These are phyloP conservation scores for Salix udensis DNA, from an alignment of 345 rosid species.

Conservation along the genomic window DNA sequence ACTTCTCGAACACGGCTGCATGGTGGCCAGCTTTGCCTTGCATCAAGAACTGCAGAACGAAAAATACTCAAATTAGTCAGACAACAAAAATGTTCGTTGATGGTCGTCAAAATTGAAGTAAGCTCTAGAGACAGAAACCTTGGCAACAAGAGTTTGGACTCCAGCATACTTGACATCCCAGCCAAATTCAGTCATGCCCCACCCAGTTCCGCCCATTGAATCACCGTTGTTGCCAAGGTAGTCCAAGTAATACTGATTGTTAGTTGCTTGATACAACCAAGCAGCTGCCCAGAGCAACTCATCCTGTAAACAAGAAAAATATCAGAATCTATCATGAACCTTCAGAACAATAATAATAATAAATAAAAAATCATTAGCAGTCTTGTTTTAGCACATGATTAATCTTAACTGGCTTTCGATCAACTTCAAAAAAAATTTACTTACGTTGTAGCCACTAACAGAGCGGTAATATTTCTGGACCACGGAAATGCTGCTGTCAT, in stretches of 20 bases:
- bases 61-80: neutral
- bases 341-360: neutral
- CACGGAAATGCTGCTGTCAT: constrained; percentile 80
- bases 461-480: constrained; percentile 85
- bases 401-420: too few relatives aligned
- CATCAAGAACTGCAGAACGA: constrained; percentile 61
- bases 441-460: constrained; percentile 87
- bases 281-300: constrained; percentile 98
- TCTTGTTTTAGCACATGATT: neutral
- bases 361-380: neutral
- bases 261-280: constrained; percentile 85
- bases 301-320: constrained; percentile 42
- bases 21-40: constrained; percentile 77
- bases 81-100: neutral
- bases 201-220: constrained; percentile 83
- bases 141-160: constrained; percentile 87
- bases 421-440: neutral
- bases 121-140: constrained; percentile 37
- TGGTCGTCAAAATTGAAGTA: neutral
- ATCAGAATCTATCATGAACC: neutral
- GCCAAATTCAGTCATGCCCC: constrained; percentile 91
- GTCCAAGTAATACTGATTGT: constrained; percentile 65
- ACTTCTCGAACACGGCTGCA: constrained; percentile 63
- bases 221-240: constrained; percentile 85
- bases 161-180: constrained; percentile 99